Evolutionary conservation across 2,329 filamentous ascomycete genomes (phyloP), one percentile per base, ranked within the genome.

Genomic region (Penicillium brasilianum): DNA sequence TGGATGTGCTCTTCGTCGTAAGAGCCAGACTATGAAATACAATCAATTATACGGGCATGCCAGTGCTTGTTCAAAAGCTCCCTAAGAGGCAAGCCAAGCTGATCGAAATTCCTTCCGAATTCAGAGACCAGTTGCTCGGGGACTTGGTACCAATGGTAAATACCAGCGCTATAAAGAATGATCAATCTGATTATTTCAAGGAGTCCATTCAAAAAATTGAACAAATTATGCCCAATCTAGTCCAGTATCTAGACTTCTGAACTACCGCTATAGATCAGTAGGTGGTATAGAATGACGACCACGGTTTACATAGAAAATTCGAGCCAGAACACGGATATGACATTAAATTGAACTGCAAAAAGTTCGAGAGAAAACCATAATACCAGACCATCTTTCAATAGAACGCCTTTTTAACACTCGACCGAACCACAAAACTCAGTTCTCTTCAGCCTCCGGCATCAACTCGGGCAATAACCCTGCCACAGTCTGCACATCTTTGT

Each of bases 401-500:
- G 2, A 48, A n/a, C 3, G 8, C 44, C 44, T 9, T 48, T 10
- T 30, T n/a, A 11, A 11, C 14, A n/a, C 22, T n/a, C n/a, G 6
- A 28, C 1, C 22, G n/a, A 16, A 1, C 6, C 44, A 14, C 25
- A 43, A 11, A 8, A 4, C 28, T 30, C 9, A 48, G 2, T 48
- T 25, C 25, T 48, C 44, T 14, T 30, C 92, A 77, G 97, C 97
- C 81, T 89, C 82, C 14, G 93, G 93, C 0, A 93, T 92, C 60
- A 97, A 78, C 70, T 84, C 90, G 18, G 93, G 93, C 74, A 97
- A 77, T 80, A 95, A 91, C 73, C 97, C 93, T 0, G 94, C 93
- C 55, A 98, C 93, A 71, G 90, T 96, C 85, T 98, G 93, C 63
- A 98, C 94, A 74, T 98, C 95, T 86, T 98, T 98, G 78, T 98